Evolutionary conservation across 2,329 filamentous ascomycete genomes (phyloP).

Genomic region (Rutstroemia sp.): DNA sequence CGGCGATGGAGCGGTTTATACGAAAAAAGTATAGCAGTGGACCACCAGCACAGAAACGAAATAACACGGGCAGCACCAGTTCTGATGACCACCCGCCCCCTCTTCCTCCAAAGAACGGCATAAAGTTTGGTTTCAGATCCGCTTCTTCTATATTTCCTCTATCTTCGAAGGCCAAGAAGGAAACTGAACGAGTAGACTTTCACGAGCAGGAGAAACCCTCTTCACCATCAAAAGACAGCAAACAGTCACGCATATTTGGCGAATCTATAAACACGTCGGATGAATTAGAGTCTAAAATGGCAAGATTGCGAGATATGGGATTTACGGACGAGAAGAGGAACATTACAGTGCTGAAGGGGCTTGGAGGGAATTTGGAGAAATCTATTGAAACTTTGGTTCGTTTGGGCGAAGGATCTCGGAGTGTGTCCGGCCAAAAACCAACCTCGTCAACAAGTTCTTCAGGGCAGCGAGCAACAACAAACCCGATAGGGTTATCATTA

Average conservation of each 20-base stretch:
- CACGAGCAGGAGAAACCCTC: slow-evolving; percentile 16
- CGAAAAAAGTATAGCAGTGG: slow-evolving; percentile 77
- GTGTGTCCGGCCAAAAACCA: slow-evolving; percentile 26
- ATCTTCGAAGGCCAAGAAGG: slow-evolving; percentile 42
- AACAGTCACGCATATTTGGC: slow-evolving; percentile 63
- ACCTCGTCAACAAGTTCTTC: slow-evolving; percentile 40
- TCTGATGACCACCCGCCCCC: slow-evolving; percentile 49
- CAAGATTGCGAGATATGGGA: slow-evolving; percentile 79
- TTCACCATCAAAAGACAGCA: slow-evolving; percentile 32
- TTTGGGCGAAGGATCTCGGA: slow-evolving; percentile 63
- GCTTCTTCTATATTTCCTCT: slow-evolving; percentile 45
- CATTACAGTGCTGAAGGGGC: slow-evolving; percentile 68
- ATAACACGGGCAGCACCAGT: slow-evolving; percentile 35
- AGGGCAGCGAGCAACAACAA: slow-evolving; percentile 41
- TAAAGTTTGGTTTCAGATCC: slow-evolving; percentile 56
- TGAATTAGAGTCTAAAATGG: slow-evolving; percentile 69
- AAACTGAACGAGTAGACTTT: slow-evolving; percentile 17
- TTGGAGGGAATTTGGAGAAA: slow-evolving; percentile 78
- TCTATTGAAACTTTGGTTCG: slow-evolving; percentile 79
- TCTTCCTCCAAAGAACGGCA: slow-evolving; percentile 52
- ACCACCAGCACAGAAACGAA: slow-evolving; percentile 42
- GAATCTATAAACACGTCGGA: slow-evolving; percentile 51
- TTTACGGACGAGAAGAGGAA: slow-evolving; percentile 82
- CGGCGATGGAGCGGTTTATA: slow-evolving; percentile 92
- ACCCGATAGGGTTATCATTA: slow-evolving; percentile 25